These are phyloP conservation scores for Colletotrichum somersetense DNA, from an alignment of 2,329 filamentous ascomycete genomes.

Conservation along the genomic window DNA sequence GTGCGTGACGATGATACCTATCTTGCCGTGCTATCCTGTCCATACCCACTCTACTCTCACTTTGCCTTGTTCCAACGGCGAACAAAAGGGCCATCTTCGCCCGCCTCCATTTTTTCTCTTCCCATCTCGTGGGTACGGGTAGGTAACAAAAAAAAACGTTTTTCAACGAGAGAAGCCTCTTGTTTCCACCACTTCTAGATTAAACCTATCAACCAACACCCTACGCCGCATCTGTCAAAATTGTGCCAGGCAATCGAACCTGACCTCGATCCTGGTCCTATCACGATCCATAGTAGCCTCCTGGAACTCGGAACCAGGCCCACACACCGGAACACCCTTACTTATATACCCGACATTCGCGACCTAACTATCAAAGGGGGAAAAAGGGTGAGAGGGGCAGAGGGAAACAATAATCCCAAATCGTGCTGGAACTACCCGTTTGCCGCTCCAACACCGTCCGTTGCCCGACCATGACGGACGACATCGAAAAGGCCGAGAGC, in stretches of 20 bases:
- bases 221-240: slow-evolving; percentile 13
- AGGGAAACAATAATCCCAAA: not conserved
- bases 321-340: slow-evolving; percentile 17
- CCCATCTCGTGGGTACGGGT: not conserved
- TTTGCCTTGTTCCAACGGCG: not conserved
- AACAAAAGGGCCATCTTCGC: not conserved
- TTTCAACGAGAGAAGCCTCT: slow-evolving; percentile 6
- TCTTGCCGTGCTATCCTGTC: not conserved
- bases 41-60: not conserved
- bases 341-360: slow-evolving; percentile 33
- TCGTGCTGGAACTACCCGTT: not conserved
- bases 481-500: slow-evolving; percentile 41
- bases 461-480: slow-evolving; percentile 4
- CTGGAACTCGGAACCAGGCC: slow-evolving; percentile 38
- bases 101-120: not conserved
- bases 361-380: slow-evolving; percentile 4
- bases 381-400: not conserved
- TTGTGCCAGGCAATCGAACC: slow-evolving; percentile 1
- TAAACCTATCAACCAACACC: slow-evolving; percentile 10
- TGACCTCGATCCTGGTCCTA: not conserved
- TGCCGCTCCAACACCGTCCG: no score
- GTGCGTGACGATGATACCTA: not conserved
- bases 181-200: slow-evolving; percentile 15
- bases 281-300: slow-evolving; percentile 26
- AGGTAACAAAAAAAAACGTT: not conserved